Evolutionary conservation across 257 asterid species (phyloP), one percentile per base, ranked within the genome.

Genomic region (Solanum clarkiae): DNA sequence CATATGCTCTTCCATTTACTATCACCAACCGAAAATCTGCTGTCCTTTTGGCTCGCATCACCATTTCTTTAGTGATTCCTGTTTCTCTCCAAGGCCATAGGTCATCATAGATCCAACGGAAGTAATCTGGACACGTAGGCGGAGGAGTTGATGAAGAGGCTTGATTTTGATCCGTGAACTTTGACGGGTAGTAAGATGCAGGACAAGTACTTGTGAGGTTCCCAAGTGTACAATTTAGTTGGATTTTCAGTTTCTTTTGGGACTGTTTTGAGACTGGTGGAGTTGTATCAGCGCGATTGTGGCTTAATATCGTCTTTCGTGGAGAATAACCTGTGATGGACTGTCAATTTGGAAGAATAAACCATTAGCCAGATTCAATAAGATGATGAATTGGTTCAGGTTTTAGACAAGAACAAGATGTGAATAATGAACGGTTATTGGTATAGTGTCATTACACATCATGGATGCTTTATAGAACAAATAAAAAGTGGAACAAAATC

Each of bases 11-110:
- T 59, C 92, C 92, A 40, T 88, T 68, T 40, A 90, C 51, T 71
- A 90, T 84, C 20, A 86, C 85, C 81, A 90, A 59, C 80, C 92
- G 79, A 53, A 90, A 90, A 79, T 84, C 86, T 59, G 92, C 91
- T 0, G 91, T 86, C 54, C 81, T 83, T 40, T 63, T 57, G 15
- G 90, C 92, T 59, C 26, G 80, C 80, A 60, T 83, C 87, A 90
- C 90, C 92, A 85, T 88, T 49, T 60, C 80, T 70, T 44, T 79
- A 47, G 91, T 88, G 70, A 90, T 90, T 66, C 92, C 92, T 4
- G 91, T 88, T 84, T 88, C 90, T 59, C 87, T 88, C 92, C 92
- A 90, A 10, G 90, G 90, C 91, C 90, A 88, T 66, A 90, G 84
- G 60, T 90, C 91, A 6, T 86, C 88, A 3, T 90, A 86, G 69